A percentile compares a stretch with the other conserved stretches of the same genome.
Conservation (phyloP, 768 basidiomycete genomes). For the Suillus alpinus region DNA sequence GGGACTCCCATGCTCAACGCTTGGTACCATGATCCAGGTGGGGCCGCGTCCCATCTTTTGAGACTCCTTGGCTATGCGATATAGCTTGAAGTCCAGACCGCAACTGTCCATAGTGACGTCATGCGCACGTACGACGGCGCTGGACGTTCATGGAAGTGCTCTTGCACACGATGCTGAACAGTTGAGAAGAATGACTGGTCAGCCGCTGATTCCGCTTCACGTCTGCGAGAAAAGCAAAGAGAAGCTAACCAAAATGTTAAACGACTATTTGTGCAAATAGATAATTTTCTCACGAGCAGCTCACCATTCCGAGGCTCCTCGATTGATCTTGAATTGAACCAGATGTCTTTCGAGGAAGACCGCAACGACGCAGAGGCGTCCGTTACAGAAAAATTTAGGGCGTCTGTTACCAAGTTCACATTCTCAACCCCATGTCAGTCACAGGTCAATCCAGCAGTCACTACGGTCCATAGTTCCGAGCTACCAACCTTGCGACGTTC, state of each 20-base stretch:
- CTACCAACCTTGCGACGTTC: not conserved
- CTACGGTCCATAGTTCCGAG: not conserved
- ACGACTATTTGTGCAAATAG: not conserved
- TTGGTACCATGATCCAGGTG: no score
- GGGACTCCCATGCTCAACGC: no score
- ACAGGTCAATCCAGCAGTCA: not conserved
- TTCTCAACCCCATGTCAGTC: not conserved
- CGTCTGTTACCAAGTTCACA: not conserved
- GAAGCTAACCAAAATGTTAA: not conserved
- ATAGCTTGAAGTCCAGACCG: not conserved
- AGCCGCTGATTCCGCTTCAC: not conserved
- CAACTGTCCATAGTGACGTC: not conserved
- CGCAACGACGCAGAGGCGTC: not conserved
- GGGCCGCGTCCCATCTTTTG: not conserved
- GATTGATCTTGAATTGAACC: no score
- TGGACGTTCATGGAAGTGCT: not conserved
- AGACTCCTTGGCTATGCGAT: not conserved
- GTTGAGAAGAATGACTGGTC: not conserved
- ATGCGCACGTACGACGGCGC: not conserved
- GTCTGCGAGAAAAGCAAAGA: not conserved
- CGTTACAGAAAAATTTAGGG: not conserved
- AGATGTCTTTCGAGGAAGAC: not conserved
- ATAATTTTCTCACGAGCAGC: not conserved
- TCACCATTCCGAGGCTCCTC: not conserved
- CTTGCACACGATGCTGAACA: not conserved